Evolutionary conservation across 805 yeast genomes (phyloP), one percentile per base, ranked within the genome.

Genomic region (Maudiozyma bulderi): DNA sequence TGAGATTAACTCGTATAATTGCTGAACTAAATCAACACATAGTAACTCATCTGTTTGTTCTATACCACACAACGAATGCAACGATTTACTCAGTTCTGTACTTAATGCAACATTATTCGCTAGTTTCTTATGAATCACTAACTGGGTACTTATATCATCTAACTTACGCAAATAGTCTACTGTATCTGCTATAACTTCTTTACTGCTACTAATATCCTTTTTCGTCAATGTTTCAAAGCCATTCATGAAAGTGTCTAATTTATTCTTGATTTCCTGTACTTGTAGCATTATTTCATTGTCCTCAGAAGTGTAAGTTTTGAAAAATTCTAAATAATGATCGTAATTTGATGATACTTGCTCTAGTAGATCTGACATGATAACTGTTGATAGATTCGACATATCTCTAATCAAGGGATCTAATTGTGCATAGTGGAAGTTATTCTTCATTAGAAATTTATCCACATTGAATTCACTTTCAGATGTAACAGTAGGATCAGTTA

Each of bases 381-480:
- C 60, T 11, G 52, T 52, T 2, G 67, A 61, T 6, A 65, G 47
- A 10, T 44, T 46, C 0, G 59, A 50, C 8, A 64, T 43, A n/a
- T 59, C 61, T 31, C 60, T 51, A 10, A 62, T 56, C 13, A 65
- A 54, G 3, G 57, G 48, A 42, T 65, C 68, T n/a, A 65, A 47
- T 8, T 63, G 60, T 13, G 58, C 49, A 44, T 58, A 65, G n/a
- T 65, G 65, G 46, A 64, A 57, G 46, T 64, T 65, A 46, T 64
- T 64, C 29, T 55, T 52, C 39, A 65, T 52, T 14, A 65, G 52
- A 43, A 65, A 64, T 7, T 51, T 52, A 48, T 62, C 65, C 3
- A 61, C 59, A 46, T 60, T 56, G 39, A 63, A 61, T 11, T 46
- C 37, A 1, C 37, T 20, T 15, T 51, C 49, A 11, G 33, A 30